Evolutionary conservation across 1,284 basidiomycete genomes (phyloP), one percentile per base, ranked within the genome.

Genomic region (Rugosomyces carneus): DNA sequence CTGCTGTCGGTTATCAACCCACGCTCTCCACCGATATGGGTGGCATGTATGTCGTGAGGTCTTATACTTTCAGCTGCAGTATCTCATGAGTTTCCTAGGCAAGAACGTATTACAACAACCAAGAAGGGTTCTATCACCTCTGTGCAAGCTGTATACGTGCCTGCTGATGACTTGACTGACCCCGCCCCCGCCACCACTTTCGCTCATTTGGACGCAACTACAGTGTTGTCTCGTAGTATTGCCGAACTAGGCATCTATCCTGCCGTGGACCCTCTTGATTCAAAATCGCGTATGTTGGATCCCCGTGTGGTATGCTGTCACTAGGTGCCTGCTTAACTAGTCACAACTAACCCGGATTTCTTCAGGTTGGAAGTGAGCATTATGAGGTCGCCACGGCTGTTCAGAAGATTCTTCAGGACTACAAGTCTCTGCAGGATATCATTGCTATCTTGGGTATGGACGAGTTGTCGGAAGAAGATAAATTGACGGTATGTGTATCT

Each of bases 91-190:
- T 21, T 36, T 13, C 49, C 15, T 40, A 89, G 85, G 85, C 91
- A 93, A 76, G 93, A 97, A 73, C 90, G 93, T 80, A 96, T 96
- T 65, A 99, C 95, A 67, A 98, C 95, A 63, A 99, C 95, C 69
- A 98, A 98, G 89, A 98, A 99, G 82, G 95, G 95, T 63, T 99
- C 95, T 54, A 98, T 99, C 67, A 99, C 95, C 50, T 99, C 95
- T 38, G 95, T 99, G 67, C 94, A 98, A 72, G 95, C 95, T 63
- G 95, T 99, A 70, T 99, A 99, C 70, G 95, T 99, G 55, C 95
- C 95, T 57, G 95, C 95, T 62, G 95, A 98, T 74, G 95, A 98
- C 79, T 92, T 99, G 90, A 99, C 95, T 63, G 95, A 98, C 78
- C 95, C 95, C 61, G 95, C 95, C 57, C 95, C 95, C 40, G 95